Percentiles rank a stretch among this genome's conserved stretches.
These are phyloP conservation scores for Aspergillus calidoustus DNA, from an alignment of 2,329 filamentous ascomycete species.

Conservation along the genomic window DNA sequence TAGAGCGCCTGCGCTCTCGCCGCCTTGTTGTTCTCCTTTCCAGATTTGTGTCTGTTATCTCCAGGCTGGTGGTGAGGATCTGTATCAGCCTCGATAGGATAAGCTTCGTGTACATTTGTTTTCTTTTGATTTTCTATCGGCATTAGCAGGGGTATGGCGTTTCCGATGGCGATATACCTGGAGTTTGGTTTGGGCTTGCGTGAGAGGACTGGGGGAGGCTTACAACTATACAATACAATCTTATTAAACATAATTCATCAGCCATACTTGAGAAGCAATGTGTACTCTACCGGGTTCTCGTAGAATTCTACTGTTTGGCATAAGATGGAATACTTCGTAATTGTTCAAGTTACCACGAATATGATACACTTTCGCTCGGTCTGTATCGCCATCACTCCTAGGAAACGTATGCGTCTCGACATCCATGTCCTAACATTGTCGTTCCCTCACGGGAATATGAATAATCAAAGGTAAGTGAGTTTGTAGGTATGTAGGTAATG, in stretches of 20 bases:
- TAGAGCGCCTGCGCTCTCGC: constrained; percentile 45
- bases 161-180: constrained; percentile 11
- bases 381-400: not conserved
- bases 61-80: not conserved
- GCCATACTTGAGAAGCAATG: too few relatives aligned
- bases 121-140: not conserved
- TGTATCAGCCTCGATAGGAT: not conserved
- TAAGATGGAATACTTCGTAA: too few relatives aligned
- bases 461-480: not conserved
- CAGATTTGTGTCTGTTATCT: constrained; percentile 9
- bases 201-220: too few relatives aligned
- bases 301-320: too few relatives aligned
- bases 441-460: not conserved
- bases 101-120: constrained; percentile 4
- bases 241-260: too few relatives aligned
- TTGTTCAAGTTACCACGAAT: not conserved
- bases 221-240: not conserved
- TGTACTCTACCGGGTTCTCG: too few relatives aligned
- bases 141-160: constrained; percentile 16
- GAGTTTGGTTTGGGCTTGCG: constrained; percentile 8
- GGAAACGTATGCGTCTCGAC: not conserved
- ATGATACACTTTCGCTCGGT: not conserved
- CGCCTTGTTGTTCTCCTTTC: not conserved
- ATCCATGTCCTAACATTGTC: not conserved
- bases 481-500: not conserved